Conservation (phyloP, 495 filamentous ascomycete genomes). For the Bacidia gigantensis region DNA sequence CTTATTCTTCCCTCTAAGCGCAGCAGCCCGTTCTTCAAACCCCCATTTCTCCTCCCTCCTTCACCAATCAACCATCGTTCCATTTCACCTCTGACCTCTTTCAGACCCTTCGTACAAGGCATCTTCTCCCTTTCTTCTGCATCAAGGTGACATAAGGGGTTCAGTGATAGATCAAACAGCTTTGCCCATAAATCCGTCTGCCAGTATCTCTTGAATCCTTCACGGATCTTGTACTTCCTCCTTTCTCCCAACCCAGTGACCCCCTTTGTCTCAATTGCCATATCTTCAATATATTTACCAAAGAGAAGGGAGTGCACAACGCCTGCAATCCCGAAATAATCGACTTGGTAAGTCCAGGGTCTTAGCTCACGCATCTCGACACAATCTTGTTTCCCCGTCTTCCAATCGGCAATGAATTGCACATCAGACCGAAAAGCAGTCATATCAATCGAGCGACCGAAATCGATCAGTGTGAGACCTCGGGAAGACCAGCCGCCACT, state of each 20-base stretch:
- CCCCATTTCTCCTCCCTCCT: slow-evolving; percentile 65
- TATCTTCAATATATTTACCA: slow-evolving; percentile 85
- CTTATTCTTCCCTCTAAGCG: slow-evolving; percentile 54
- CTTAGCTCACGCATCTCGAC: slow-evolving; percentile 85
- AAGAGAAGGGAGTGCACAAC: slow-evolving; percentile 78
- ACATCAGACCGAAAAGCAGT: slow-evolving; percentile 60
- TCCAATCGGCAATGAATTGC: slow-evolving; percentile 91
- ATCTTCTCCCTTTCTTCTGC: slow-evolving; percentile 44
- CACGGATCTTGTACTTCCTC: slow-evolving; percentile 56
- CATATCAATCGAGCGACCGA: slow-evolving; percentile 92
- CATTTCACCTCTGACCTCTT: slow-evolving; percentile 51
- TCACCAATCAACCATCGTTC: slow-evolving; percentile 70
- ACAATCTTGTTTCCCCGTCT: slow-evolving; percentile 69
- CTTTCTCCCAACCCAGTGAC: slow-evolving; percentile 27
- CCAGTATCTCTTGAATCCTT: slow-evolving; percentile 84
- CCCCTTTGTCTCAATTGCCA: slow-evolving; percentile 25
- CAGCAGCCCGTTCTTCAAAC: slow-evolving; percentile 41
- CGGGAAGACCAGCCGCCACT: slow-evolving; percentile 64
- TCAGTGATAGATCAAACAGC: slow-evolving; percentile 75
- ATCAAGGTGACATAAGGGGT: slow-evolving; percentile 52
- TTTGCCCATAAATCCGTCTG: slow-evolving; percentile 79
- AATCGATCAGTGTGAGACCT: slow-evolving; percentile 81
- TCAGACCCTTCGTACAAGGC: slow-evolving; percentile 49
- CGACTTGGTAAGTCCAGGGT: slow-evolving; percentile 92
- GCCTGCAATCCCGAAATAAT: slow-evolving; percentile 83